Evolutionary conservation across 495 filamentous ascomycete species (phyloP), one percentile per base, ranked within the genome.

Genomic region (Elasticomyces elasticus): DNA sequence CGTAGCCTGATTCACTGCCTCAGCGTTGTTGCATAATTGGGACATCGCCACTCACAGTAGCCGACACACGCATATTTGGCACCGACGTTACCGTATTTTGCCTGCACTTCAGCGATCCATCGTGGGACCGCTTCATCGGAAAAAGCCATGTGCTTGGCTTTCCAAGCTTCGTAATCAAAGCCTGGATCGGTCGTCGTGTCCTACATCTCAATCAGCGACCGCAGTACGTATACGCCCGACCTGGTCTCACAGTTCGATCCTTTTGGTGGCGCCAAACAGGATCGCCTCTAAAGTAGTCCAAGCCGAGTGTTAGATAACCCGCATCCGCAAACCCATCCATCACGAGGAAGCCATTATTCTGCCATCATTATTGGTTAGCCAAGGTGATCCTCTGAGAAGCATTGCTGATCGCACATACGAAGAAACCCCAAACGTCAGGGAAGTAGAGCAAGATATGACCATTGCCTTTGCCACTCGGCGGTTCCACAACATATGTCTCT

Each of bases 261-360:
- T 69, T 69, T n/a, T 67, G 56, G 49, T 74, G 70, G 28, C 71
- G 72, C 63, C 62, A 70, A 5, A 74, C 61, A 2, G 68, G 66
- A 52, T 74, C 70, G 5, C 66, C 72, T 15, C 62, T 60, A 41
- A 74, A 71, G 61, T 74, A 74, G 53, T 74, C 71, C 2, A 72
- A 45, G 5, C 68, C 70, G 10, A 74, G 47, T 0, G 66, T 61
- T 0, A 64, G 28, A 48, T 70, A 74, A 0, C 71, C 71, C 2
- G 70, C 69, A 40, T 69, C 67, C 2, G 71, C 70, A 49, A 71
- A 73, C 6, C 52, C 68, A 54, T 74, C 70, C 66, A 73, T 70
- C 10, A 72, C 55, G 25, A 74, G 54, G 4, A 64, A 45, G 6
- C 61, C 63, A 43, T 73, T 74, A 30, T 54, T 63, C n/a, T n/a